Conservation (phyloP, 2,329 filamentous ascomycete genomes). For the Beauveria sp. region DNA sequence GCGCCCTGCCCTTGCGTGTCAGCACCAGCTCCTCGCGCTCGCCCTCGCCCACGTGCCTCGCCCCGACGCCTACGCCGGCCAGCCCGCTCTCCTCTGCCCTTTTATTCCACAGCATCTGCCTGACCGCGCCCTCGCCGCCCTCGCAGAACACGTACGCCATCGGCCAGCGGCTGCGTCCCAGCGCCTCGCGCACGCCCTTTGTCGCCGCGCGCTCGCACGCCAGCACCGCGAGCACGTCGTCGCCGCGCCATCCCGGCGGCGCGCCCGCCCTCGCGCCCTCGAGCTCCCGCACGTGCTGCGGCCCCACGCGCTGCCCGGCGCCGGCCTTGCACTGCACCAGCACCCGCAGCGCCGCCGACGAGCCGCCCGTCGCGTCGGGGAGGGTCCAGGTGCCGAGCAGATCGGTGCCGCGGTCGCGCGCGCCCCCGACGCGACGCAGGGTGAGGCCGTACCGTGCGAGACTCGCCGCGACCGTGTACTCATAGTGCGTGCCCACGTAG, state of each 20-base stretch:
- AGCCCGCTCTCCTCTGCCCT: conserved; percentile 55
- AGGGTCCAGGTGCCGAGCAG: conserved; percentile 64
- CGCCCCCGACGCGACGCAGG: conserved; percentile 57
- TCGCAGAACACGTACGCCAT: conserved; percentile 64
- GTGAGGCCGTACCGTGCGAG: conserved; percentile 56
- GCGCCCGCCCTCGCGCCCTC: conserved; percentile 71
- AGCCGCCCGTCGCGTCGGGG: conserved; percentile 27
- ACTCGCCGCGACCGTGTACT: conserved; percentile 56
- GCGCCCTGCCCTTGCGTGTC: conserved; percentile 40
- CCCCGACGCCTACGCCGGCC: conserved; percentile 47
- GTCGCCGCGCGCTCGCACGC: conserved; percentile 65
- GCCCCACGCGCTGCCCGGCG: conserved; percentile 40
- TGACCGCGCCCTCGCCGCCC: conserved; percentile 44
- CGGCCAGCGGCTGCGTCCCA: conserved; percentile 60
- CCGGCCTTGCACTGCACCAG: conserved; percentile 64
- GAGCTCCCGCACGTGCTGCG: conserved; percentile 62
- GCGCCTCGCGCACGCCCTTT: conserved; percentile 66
- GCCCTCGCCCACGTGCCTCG: conserved; percentile 28
- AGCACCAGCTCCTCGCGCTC: conserved; percentile 35
- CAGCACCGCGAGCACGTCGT: conserved; percentile 60
- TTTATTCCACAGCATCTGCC: conserved; percentile 68
- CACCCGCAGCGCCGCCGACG: conserved; percentile 27
- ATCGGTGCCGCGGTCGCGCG: conserved; percentile 65
- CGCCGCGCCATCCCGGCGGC: conserved; percentile 59
- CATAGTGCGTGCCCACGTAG: conserved; percentile 69